phyloP scores from a whole-genome alignment of 768 basidiomycete species.

The Gymnopilus dilepis region DNA sequence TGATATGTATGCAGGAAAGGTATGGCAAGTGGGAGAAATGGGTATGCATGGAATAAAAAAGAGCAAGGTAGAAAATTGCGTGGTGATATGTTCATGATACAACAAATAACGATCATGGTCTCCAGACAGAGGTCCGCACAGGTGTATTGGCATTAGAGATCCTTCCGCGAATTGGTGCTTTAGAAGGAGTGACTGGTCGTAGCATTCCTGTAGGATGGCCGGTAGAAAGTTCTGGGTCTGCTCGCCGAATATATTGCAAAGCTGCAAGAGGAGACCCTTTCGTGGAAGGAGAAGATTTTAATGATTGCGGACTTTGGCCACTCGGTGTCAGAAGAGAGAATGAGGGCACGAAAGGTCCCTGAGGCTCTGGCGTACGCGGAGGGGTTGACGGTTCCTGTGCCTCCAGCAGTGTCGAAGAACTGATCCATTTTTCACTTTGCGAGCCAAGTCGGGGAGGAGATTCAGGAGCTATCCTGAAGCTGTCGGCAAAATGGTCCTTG shows the following conservation, averaged over 20 bases:
- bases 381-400: constrained; percentile 46
- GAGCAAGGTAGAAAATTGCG: neutral
- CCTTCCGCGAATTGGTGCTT: constrained; percentile 50
- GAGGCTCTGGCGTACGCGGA: constrained; percentile 75
- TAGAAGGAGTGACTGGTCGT: constrained; percentile 72
- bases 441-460: constrained; percentile 57
- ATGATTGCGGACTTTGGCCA: constrained; percentile 53
- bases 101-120: constrained; percentile 49
- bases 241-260: constrained; percentile 85
- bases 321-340: constrained; percentile 68
- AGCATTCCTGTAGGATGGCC: constrained; percentile 37
- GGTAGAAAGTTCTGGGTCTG: constrained; percentile 56
- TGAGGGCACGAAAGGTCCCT: constrained; percentile 59
- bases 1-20: constrained; percentile 6
- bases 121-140: constrained; percentile 63
- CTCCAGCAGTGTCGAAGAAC: constrained; percentile 72
- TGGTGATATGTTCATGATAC: neutral
- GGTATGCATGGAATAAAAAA: constrained; percentile 7
- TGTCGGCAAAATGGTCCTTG: constrained; percentile 83
- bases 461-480: constrained; percentile 74
- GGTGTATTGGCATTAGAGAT: constrained; percentile 49
- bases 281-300: constrained; percentile 56
- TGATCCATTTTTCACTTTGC: constrained; percentile 84
- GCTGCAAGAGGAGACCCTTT: constrained; percentile 79
- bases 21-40: constrained; percentile 13